phyloP scores from a whole-genome alignment of 2,329 filamentous ascomycete genomes.

The Colletotrichum eremochloae region DNA sequence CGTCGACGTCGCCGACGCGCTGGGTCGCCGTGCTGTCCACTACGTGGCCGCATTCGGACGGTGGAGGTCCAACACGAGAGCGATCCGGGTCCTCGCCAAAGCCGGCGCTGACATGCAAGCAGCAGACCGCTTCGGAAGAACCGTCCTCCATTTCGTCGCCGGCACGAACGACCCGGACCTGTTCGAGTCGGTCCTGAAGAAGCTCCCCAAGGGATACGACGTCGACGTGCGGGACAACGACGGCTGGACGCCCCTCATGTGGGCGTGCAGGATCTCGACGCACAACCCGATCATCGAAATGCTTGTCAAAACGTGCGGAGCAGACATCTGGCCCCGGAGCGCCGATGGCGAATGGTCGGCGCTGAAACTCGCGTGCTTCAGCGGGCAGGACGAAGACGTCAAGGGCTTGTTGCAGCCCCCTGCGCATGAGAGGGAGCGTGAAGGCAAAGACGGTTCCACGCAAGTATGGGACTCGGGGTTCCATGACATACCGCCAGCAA shows the following conservation, averaged over 20 bases:
- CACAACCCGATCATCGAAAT: background rate
- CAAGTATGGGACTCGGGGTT: background rate
- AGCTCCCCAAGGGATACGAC: background rate
- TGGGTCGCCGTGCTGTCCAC: background rate
- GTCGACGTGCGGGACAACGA: background rate
- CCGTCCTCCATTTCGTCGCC: background rate
- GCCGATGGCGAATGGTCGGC: background rate
- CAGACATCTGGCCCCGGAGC: background rate
- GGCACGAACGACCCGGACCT: background rate
- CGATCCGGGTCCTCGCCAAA: background rate
- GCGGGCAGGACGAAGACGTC: background rate
- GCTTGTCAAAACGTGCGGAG: background rate
- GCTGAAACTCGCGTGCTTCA: background rate
- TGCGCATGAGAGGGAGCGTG: background rate
- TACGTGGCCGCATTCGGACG: background rate
- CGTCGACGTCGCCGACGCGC: background rate
- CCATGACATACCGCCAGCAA: background rate
- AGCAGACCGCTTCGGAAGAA: background rate
- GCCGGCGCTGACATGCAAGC: background rate
- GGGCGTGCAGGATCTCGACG: background rate
- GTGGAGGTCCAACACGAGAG: background rate
- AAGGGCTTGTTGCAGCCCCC: background rate
- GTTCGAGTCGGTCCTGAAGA: background rate
- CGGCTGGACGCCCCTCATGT: slow-evolving; percentile 3
- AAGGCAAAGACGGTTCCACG: background rate